These are phyloP conservation scores for Acanthamoeba triangularis DNA, from an alignment of 208 protist species.

Conservation along the genomic window DNA sequence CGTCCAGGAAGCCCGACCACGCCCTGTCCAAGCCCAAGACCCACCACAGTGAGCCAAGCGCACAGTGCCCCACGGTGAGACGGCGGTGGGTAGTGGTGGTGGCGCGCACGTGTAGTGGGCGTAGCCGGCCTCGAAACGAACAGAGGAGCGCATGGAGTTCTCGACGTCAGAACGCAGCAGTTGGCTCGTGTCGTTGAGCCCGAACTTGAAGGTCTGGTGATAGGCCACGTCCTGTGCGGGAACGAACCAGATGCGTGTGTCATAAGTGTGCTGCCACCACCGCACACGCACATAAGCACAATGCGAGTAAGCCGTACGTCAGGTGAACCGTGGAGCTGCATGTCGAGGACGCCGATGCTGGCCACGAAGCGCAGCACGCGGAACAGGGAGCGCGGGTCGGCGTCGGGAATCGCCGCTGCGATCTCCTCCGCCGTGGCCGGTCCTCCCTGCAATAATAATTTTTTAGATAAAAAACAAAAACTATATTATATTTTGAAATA, in stretches of 20 bases:
- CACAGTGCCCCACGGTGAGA: background rate
- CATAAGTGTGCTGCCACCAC: too few relatives aligned
- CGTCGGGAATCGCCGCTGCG: background rate
- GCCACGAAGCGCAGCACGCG: background rate
- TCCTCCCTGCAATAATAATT: too few relatives aligned
- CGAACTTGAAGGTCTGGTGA: background rate
- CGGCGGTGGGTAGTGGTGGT: too few relatives aligned
- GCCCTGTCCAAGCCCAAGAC: background rate
- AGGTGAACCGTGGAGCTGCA: background rate
- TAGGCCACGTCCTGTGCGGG: background rate
- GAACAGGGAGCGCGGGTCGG: background rate
- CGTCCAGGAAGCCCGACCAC: background rate
- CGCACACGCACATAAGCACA: too few relatives aligned
- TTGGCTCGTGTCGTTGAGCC: conserved; percentile 1
- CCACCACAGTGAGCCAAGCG: background rate
- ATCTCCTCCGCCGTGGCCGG: background rate
- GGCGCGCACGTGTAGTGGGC: background rate
- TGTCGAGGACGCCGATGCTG: background rate
- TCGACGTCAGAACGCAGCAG: background rate
- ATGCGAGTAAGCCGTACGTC: too few relatives aligned
- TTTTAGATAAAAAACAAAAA: too few relatives aligned
- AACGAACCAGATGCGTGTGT: too few relatives aligned
- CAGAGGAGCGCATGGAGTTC: background rate
- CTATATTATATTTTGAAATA: too few relatives aligned
- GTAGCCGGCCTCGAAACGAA: background rate